A percentile compares a stretch with the other conserved stretches of the same genome.
These are phyloP conservation scores for Mycena galopus DNA, from an alignment of 768 basidiomycete genomes.

Conservation along the genomic window DNA sequence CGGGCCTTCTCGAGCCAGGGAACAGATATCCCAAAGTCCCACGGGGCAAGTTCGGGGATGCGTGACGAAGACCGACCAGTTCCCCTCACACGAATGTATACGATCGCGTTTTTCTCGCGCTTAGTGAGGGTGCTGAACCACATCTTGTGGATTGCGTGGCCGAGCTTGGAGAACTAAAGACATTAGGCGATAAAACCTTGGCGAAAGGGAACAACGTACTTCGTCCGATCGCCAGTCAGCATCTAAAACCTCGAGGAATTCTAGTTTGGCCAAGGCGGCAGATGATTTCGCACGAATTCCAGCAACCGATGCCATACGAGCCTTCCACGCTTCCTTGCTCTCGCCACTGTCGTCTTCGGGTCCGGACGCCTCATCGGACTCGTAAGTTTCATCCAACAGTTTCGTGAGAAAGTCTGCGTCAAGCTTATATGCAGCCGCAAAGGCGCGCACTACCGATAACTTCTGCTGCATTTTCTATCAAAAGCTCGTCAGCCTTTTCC, in stretches of 20 bases:
- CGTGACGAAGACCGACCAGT: neutral
- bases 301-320: neutral
- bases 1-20: neutral
- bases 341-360: neutral
- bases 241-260: neutral
- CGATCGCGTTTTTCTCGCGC: neutral
- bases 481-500: neutral
- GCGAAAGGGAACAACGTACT: neutral
- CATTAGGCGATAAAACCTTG: neutral
- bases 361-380: neutral
- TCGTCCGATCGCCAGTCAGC: neutral
- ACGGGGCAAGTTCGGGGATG: slow-evolving; percentile 1
- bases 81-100: neutral
- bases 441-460: neutral
- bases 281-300: neutral
- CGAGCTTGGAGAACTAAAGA: neutral
- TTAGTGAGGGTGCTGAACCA: neutral
- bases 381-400: neutral
- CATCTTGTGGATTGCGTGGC: neutral
- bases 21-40: neutral
- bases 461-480: neutral
- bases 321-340: neutral
- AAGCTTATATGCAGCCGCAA: neutral
- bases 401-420: neutral
- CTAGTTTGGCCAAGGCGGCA: neutral